Evolutionary conservation across 2,329 filamentous ascomycete species (phyloP).

Genomic region (Pyrenochaeta sp.): DNA sequence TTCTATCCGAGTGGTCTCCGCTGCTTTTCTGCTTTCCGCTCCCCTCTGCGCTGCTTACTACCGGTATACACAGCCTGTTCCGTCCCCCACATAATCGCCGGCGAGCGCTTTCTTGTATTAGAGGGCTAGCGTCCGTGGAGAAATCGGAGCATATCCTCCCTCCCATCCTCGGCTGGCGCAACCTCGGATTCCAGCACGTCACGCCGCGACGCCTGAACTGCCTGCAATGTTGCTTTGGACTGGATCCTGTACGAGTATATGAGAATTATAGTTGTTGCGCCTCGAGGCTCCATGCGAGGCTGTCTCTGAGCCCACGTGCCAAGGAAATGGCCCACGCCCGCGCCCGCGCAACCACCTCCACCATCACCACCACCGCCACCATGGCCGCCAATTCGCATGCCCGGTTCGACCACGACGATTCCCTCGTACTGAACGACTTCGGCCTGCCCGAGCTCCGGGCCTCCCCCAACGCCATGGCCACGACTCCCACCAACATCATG

Average conservation of each 20-base stretch:
- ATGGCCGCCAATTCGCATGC: slow-evolving; percentile 40
- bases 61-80: no score
- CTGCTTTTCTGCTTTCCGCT: slow-evolving; percentile 6
- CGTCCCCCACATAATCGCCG: slow-evolving; percentile 21
- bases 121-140: slow-evolving; percentile 28
- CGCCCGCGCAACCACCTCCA: slow-evolving; percentile 39
- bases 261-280: background rate
- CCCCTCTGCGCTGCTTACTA: no score
- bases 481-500: slow-evolving; percentile 40
- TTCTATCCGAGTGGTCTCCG: slow-evolving; percentile 7
- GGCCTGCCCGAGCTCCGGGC: slow-evolving; percentile 42
- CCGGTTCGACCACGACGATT: slow-evolving; percentile 44
- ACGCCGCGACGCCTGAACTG: slow-evolving; percentile 8
- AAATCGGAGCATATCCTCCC: slow-evolving; percentile 19
- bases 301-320: slow-evolving; percentile 21
- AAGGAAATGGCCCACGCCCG: slow-evolving; percentile 38
- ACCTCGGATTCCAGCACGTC: slow-evolving; percentile 15
- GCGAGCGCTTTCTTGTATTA: slow-evolving; percentile 10
- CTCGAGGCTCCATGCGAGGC: slow-evolving; percentile 30
- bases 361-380: slow-evolving; percentile 33
- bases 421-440: slow-evolving; percentile 47
- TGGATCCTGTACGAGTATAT: slow-evolving; percentile 3
- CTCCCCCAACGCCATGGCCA: slow-evolving; percentile 29
- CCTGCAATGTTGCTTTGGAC: slow-evolving; percentile 10
- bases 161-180: slow-evolving; percentile 15